Evolutionary conservation across 306 rosid species (phyloP), one percentile per base, ranked within the genome.

Genomic region (Prosopis cineraria): DNA sequence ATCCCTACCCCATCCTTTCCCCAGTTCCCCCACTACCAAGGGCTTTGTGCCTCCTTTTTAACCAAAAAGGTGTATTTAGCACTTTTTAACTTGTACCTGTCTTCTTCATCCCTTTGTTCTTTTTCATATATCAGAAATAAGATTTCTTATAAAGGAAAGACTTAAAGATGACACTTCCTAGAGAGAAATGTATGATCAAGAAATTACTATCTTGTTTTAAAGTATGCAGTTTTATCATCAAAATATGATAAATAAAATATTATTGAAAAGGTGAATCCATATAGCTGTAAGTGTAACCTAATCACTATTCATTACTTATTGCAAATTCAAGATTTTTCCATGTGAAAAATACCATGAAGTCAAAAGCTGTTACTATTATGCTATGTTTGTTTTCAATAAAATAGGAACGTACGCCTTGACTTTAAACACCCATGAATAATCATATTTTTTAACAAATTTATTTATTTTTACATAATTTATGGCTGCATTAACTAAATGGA

Each of bases 401-500:
- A 10, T 65, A 8, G 19, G 47, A 65, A 33, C 19, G n/a, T 34
- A 8, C n/a, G 4, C 47, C 27, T 34, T 59, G 39, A 20, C 25
- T 31, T 78, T 47, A 30, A 67, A 13, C 10, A 67, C 44, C 74
- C 56, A 40, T 82, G 44, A 39, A 59, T 16, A 11, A 31, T 45
- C 31, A 25, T 37, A 37, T 39, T 37, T 29, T 73, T 25, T 58
- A 11, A 24, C 11, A 1, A 11, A 22, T 22, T 55, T 27, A 27
- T 58, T 60, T 59, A 45, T 19, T 14, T 22, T 68, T 17, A 55
- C 29, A 41, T 10, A 47, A 74, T 83, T 69, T 66, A 48, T 74
- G 74, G 79, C 24, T 69, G 65, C 76, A 19, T 22, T 74, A 63
- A 40, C 63, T 72, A 64, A 56, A 70, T 60, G 68, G 55, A 78